Evolutionary conservation across 164 flowering plant genomes (phyloP).

Genomic region (Hamamelis virginiana): DNA sequence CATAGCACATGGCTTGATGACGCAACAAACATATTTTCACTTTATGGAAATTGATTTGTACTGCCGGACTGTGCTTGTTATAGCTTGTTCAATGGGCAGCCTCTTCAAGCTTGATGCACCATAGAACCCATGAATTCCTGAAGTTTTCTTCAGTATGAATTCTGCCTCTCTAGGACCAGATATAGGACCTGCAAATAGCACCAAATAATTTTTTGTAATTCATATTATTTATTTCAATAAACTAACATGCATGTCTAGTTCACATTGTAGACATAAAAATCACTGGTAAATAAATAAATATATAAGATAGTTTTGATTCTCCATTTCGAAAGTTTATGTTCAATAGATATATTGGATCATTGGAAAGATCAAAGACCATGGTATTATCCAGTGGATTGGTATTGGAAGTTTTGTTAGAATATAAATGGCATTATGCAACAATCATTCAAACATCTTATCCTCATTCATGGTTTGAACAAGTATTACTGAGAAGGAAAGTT

Average conservation of each 20-base stretch:
- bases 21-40: conserved; percentile 20
- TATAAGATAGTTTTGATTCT: not conserved
- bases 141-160: conserved; percentile 65
- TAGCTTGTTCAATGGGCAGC: conserved; percentile 92
- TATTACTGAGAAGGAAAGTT: too few species aligned
- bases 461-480: too few species aligned
- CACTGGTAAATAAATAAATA: not conserved
- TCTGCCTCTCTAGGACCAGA: conserved; percentile 85
- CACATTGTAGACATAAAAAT: conserved; percentile 1
- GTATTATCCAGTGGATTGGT: too few species aligned
- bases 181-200: conserved; percentile 77
- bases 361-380: too few species aligned
- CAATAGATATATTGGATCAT: too few species aligned
- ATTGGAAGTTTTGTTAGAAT: too few species aligned
- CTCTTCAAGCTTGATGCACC: conserved; percentile 98
- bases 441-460: too few species aligned
- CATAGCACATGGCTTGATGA: not conserved
- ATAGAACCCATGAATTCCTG: conserved; percentile 91
- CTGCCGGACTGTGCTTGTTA: conserved; percentile 60
- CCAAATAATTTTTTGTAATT: not conserved
- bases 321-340: not conserved
- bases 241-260: not conserved
- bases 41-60: conserved; percentile 70
- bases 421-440: too few species aligned
- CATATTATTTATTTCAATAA: not conserved